A percentile compares a stretch with the other conserved stretches of the same genome.
These are phyloP conservation scores for Effrenium voratum DNA, from an alignment of 73 alveolate genomes.

Conservation along the genomic window DNA sequence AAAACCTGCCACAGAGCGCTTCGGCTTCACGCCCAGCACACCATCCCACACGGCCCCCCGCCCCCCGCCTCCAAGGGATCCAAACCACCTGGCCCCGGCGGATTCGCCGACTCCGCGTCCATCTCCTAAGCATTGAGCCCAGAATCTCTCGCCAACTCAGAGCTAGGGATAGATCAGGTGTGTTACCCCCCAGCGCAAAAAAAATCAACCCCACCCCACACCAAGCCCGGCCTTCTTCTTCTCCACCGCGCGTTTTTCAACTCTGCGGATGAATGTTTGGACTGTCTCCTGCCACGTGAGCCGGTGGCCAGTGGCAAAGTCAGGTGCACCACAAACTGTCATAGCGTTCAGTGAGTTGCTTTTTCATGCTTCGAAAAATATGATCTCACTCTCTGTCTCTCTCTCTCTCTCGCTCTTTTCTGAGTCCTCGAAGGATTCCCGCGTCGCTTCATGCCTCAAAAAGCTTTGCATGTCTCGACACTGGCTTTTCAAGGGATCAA, in stretches of 20 bases:
- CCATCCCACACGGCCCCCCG: not conserved
- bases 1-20: constrained; percentile 1
- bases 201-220: too few relatives aligned
- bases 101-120: constrained; percentile 70
- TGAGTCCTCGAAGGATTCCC: constrained; percentile 53
- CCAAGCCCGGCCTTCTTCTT: constrained; percentile 67
- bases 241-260: constrained; percentile 56
- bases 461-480: not conserved
- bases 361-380: too few relatives aligned
- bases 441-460: constrained; percentile 66
- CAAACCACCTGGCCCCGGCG: constrained; percentile 47
- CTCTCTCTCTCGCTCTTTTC: not conserved
- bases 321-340: not conserved
- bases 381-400: not conserved
- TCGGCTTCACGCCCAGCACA: not conserved
- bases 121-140: constrained; percentile 48
- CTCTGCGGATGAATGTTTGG: constrained; percentile 26
- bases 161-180: too few relatives aligned
- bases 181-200: too few relatives aligned
- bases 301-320: not conserved
- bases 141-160: too few relatives aligned
- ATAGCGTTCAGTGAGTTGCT: too few relatives aligned
- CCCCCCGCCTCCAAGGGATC: constrained; percentile 54
- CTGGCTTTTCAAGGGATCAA: too few relatives aligned
- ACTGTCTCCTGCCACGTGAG: constrained; percentile 34